A percentile compares a stretch with the other conserved stretches of the same genome.
Conservation (phyloP, 2,329 filamentous ascomycete genomes). For the Penicillium sp. region DNA sequence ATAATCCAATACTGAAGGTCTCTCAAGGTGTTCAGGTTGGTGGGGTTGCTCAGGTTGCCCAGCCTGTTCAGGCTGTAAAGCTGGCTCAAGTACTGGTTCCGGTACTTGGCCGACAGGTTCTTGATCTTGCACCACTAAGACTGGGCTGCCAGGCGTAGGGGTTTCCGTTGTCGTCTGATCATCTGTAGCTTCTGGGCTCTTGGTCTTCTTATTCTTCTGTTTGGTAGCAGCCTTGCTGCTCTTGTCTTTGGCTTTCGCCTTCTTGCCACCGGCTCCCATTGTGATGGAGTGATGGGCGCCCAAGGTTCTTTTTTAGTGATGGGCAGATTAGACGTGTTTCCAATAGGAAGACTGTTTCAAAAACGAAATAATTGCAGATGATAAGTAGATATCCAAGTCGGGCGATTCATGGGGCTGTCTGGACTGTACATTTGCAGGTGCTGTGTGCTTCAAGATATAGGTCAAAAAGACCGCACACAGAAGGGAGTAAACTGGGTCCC, state of each 20-base stretch:
- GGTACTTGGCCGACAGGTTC: conserved; percentile 15
- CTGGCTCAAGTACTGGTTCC: conserved; percentile 5
- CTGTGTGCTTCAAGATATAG: conserved; percentile 33
- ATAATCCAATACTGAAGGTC: not conserved
- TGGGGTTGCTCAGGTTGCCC: conserved; percentile 4
- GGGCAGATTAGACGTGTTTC: conserved; percentile 31
- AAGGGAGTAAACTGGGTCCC: conserved; percentile 20
- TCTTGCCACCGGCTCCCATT: conserved; percentile 33
- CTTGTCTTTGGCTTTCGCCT: conserved; percentile 30
- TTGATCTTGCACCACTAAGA: conserved; percentile 20
- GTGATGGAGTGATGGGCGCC: conserved; percentile 31
- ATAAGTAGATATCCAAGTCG: conserved; percentile 31
- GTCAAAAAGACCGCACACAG: conserved; percentile 19
- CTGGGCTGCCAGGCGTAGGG: conserved; percentile 21
- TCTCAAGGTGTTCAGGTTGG: not conserved
- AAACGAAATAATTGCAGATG: conserved; percentile 10
- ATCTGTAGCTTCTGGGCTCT: conserved; percentile 30
- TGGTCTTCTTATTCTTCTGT: conserved; percentile 37
- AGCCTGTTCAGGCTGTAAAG: conserved; percentile 3
- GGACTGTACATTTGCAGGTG: conserved; percentile 33
- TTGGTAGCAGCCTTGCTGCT: conserved; percentile 29
- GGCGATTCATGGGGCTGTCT: conserved; percentile 26
- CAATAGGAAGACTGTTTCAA: conserved; percentile 27
- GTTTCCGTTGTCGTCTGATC: conserved; percentile 27
- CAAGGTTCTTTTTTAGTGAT: conserved; percentile 22